Percentiles rank a stretch among this genome's conserved stretches.
phyloP scores from a whole-genome alignment of 441 rosid genomes.

The Geranium incanum region DNA sequence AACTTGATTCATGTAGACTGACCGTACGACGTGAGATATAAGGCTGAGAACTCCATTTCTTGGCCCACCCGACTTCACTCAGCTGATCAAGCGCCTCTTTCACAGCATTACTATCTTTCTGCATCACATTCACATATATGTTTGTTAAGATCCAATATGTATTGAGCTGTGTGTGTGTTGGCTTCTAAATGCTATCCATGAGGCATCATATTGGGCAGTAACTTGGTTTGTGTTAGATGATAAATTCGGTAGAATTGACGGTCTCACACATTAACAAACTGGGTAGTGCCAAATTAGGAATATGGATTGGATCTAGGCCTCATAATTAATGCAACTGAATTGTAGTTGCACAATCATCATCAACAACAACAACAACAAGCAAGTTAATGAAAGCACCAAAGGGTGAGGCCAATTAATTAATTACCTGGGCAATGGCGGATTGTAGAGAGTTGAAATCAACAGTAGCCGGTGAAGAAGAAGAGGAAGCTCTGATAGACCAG shows the following conservation, averaged over 20 bases:
- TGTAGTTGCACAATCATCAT: neutral
- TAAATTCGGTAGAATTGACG: no score
- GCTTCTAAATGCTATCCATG: no score
- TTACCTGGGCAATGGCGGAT: conserved; percentile 51
- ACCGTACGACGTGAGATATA: conserved; percentile 93
- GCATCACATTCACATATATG: conserved; percentile 16
- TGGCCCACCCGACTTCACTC: conserved; percentile 71
- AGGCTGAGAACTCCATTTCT: conserved; percentile 91
- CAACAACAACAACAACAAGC: no score
- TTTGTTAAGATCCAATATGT: neutral
- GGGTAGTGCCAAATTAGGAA: neutral
- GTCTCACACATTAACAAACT: no score
- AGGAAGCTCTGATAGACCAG: conserved; percentile 23
- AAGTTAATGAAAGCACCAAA: no score
- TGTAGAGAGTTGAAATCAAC: conserved; percentile 44
- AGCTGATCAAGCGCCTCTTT: conserved; percentile 70
- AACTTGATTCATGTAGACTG: conserved; percentile 32
- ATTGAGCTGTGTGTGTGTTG: no score
- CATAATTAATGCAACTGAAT: neutral
- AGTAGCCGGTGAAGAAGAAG: conserved; percentile 20
- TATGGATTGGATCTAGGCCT: neutral
- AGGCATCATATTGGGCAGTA: neutral
- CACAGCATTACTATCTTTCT: conserved; percentile 79
- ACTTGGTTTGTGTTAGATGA: no score
- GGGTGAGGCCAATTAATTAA: neutral